These are phyloP conservation scores for Byssothecium circinans DNA, from an alignment of 2,329 filamentous ascomycete species.

Conservation along the genomic window DNA sequence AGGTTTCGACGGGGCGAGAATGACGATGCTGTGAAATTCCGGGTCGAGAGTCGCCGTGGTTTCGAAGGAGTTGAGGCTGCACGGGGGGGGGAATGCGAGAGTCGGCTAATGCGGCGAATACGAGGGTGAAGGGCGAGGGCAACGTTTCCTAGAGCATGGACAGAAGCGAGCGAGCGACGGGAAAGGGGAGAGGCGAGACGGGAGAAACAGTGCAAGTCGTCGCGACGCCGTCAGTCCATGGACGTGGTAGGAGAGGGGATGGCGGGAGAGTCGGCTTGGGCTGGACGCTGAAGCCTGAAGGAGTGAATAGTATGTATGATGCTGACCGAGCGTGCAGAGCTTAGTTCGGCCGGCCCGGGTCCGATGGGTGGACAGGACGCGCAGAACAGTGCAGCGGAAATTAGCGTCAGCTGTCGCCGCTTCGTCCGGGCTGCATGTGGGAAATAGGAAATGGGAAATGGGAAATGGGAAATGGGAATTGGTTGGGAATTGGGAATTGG, in stretches of 20 bases:
- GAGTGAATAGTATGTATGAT: too few species aligned
- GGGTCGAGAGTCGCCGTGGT: slow-evolving; percentile 9
- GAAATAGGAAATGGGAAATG: too few species aligned
- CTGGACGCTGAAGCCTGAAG: too few species aligned
- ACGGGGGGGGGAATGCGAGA: slow-evolving; percentile 14
- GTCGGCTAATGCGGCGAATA: slow-evolving; percentile 23
- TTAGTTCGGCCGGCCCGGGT: background rate
- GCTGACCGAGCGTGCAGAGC: too few species aligned
- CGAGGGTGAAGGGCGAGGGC: slow-evolving; percentile 14
- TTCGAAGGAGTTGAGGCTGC: slow-evolving; percentile 20
- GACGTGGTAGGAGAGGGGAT: background rate
- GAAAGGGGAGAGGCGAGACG: slow-evolving; percentile 7
- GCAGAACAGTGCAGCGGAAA: slow-evolving; percentile 7
- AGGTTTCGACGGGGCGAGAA: slow-evolving; percentile 5
- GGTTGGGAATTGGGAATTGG: too few species aligned
- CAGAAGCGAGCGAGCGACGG: slow-evolving; percentile 7
- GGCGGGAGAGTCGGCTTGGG: background rate
- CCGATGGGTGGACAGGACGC: background rate
- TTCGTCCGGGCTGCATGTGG: background rate
- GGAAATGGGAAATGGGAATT: too few species aligned
- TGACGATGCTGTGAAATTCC: slow-evolving; percentile 9
- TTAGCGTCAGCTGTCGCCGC: slow-evolving; percentile 7
- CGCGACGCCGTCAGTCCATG: slow-evolving; percentile 7
- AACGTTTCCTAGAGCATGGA: slow-evolving; percentile 17
- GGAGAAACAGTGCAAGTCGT: slow-evolving; percentile 1